phyloP scores from a whole-genome alignment of 768 basidiomycete genomes.

The Podaxis rugospora region DNA sequence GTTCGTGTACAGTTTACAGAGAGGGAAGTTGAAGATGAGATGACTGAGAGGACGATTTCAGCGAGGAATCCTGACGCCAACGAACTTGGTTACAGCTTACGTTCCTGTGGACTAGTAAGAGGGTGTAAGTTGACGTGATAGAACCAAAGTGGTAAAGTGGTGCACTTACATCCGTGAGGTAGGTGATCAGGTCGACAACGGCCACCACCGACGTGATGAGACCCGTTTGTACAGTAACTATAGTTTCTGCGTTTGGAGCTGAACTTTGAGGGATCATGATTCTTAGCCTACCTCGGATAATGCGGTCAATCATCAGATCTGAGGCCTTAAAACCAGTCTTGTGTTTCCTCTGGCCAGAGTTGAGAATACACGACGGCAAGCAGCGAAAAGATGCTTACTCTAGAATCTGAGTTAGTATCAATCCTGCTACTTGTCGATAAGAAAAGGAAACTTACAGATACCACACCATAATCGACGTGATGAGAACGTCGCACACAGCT shows the following conservation, averaged over 20 bases:
- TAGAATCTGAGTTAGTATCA: not conserved
- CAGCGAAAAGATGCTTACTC: not conserved
- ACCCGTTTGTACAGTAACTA: conserved; percentile 22
- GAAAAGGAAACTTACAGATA: conserved; percentile 11
- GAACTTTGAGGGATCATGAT: not conserved
- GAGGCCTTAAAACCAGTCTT: conserved; percentile 19
- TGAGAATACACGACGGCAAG: not conserved
- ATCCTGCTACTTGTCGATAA: not conserved
- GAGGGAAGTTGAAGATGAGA: conserved; percentile 32
- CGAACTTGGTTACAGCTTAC: conserved; percentile 1
- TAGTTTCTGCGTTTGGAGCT: not conserved
- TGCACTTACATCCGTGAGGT: conserved; percentile 19
- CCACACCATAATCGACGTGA: conserved; percentile 15
- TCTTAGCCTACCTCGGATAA: conserved; percentile 18
- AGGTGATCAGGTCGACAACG: conserved; percentile 16
- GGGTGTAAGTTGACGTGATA: not conserved
- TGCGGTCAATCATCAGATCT: conserved; percentile 20
- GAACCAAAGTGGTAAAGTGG: not conserved
- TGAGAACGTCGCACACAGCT: conserved; percentile 12
- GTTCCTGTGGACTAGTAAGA: conserved; percentile 12
- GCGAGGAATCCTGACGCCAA: no score
- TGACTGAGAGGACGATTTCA: conserved; percentile 21
- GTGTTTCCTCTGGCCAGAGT: conserved; percentile 13
- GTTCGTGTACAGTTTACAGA: conserved; percentile 38
- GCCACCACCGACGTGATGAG: conserved; percentile 19